phyloP scores from a whole-genome alignment of 2,329 filamentous ascomycete genomes.

The Aspergillus candidus region DNA sequence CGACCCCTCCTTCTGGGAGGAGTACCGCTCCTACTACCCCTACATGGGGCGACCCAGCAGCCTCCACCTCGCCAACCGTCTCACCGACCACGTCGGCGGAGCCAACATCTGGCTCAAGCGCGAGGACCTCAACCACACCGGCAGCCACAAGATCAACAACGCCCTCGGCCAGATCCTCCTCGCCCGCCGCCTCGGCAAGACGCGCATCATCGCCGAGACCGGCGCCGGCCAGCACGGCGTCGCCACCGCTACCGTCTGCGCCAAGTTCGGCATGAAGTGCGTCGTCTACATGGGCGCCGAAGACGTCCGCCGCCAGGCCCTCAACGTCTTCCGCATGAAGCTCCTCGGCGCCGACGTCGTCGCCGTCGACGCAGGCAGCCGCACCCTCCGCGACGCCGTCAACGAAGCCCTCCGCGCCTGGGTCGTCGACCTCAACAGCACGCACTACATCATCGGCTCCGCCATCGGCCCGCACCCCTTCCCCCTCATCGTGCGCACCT shows the following conservation, averaged over 20 bases:
- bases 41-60: conserved; percentile 96
- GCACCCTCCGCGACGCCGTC: conserved; percentile 78
- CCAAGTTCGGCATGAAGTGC: conserved; percentile 97
- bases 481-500: conserved; percentile 93
- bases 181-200: conserved; percentile 83
- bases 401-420: conserved; percentile 93
- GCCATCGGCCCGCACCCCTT: conserved; percentile 97
- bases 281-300: conserved; percentile 98
- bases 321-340: conserved; percentile 98
- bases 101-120: conserved; percentile 97
- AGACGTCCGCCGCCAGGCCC: conserved; percentile 88
- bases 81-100: conserved; percentile 83
- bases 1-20: conserved; percentile 91
- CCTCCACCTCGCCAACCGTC: conserved; percentile 77
- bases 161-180: conserved; percentile 88
- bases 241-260: conserved; percentile 92
- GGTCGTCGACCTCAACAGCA: conserved; percentile 87
- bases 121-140: conserved; percentile 95
- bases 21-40: conserved; percentile 90
- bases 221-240: conserved; percentile 97
- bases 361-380: conserved; percentile 83
- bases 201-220: conserved; percentile 94
- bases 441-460: conserved; percentile 96
- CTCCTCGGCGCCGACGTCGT: conserved; percentile 88
- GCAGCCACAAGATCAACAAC: conserved; percentile 99